Evolutionary conservation across 352 stramenopile species (phyloP), one percentile per base, ranked within the genome.

Genomic region (Elongisporangium anandrum): DNA sequence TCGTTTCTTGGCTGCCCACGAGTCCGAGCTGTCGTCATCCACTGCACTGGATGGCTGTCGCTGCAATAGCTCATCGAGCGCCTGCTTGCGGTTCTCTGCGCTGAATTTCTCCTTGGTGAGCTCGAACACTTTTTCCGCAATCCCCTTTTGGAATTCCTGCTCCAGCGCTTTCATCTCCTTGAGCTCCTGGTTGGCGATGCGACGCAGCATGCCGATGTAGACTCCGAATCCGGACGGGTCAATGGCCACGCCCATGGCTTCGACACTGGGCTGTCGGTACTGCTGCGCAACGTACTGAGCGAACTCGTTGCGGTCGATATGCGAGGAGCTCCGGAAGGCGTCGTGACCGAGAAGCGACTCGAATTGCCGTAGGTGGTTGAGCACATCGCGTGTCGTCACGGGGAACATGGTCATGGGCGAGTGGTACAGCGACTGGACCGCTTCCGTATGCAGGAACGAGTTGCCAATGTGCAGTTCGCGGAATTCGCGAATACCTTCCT

Each of bases 81-180:
- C 86, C 20, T 79, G 70, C 61, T 91, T 72, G 16, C 84, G 77
- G 66, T 94, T 95, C 12, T 90, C 84, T 24, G 80, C 68, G 54
- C 81, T 92, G 61, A 94, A 95, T 48, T 93, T 92, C 26, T 91
- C 77, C 61, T 95, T 91, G 4, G 85, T 89, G 4, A 95, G 62
- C 52, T 90, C 76, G 64, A 95, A 95, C 16, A 93, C 81, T 29
- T 81, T 82, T 56, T 89, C 78, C 0, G 83, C 81, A 39, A 95
- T 84, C 50, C 79, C 83, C 12, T 81, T 77, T 59, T 92, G 79
- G 66, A 95, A 93, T 45, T 95, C 83, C 17, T 89, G 70, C 52
- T 95, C 82, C 3, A 95, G 60, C 22, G 71, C 71, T 58, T 91
- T 88, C 41, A 95, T 77, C 61, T 95, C 81, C 41, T 89, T 90